Evolutionary conservation across 805 yeast species (phyloP), one percentile per base, ranked within the genome.

Genomic region (Saccharomycopsis sp.): DNA sequence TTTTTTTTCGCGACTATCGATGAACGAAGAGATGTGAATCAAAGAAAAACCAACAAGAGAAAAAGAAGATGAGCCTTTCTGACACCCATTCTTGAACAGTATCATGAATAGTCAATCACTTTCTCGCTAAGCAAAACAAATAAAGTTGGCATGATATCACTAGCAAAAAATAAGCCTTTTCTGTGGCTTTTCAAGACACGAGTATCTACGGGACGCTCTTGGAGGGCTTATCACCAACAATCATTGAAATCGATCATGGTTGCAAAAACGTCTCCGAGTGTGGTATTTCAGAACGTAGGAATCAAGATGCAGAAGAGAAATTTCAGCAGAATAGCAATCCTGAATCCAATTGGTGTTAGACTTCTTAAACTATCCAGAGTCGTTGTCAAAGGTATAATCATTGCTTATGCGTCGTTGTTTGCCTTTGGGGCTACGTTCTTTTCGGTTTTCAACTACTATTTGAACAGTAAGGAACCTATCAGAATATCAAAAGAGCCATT

Each of bases 341-440:
- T 24, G 2, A 57, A 40, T 41, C 62, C 62, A 2, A 15, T 54
- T 50, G 62, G 58, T 14, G 48, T 48, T 2, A 52, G 58, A 46
- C 37, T 61, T 16, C 40, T 55, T 12, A 44, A 16, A 34, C 24
- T 61, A 4, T 57, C 65, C 0, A 60, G 51, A 48, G 57, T 59
- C 4, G 51, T 61, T 7, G 21, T 63, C 9, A 64, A 63, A 55
- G 65, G 62, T 2, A 48, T 64, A 15, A 24, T 53, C 3, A 52
- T 64, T 2, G 62, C 62, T 24, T 63, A 62, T 34, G 61, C 48
- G 1, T 57, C 60, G 50, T 57, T 56, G 15, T 2, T 60, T 5
- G 44, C 57, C 2, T 15, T 60, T 15, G 57, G 34, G 51, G 60
- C 34, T 47, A 48, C 15, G 40, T 54, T 12, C 41, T 29, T 50